Percentiles rank a stretch among this genome's conserved stretches.
Conservation (phyloP, 345 rosid genomes). For the Corchorus olitorius region DNA sequence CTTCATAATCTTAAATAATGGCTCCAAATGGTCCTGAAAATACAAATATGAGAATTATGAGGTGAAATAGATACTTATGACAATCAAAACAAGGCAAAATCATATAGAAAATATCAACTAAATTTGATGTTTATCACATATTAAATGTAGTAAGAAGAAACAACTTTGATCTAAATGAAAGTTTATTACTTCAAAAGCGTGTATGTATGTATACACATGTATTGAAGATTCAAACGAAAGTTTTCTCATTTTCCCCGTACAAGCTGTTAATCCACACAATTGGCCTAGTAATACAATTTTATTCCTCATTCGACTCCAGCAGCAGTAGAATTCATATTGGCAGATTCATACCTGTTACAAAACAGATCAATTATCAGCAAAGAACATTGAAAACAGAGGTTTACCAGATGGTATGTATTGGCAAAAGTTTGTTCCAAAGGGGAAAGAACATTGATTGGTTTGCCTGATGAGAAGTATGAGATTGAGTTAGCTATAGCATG, state of each 20-base stretch:
- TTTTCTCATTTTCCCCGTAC: conserved; percentile 29
- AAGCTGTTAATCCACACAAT: conserved; percentile 18
- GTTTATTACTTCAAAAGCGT: conserved; percentile 29
- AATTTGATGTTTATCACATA: too few species aligned
- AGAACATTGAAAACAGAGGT: background rate
- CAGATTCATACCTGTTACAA: conserved; percentile 27
- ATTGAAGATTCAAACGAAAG: conserved; percentile 24
- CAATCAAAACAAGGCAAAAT: too few species aligned
- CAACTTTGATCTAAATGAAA: conserved; percentile 12
- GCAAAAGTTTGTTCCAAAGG: background rate
- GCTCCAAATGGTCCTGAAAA: too few species aligned
- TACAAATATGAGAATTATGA: too few species aligned
- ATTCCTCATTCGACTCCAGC: background rate
- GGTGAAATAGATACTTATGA: too few species aligned
- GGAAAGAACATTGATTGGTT: background rate
- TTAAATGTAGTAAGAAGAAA: conserved; percentile 1
- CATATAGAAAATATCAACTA: too few species aligned
- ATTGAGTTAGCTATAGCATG: background rate
- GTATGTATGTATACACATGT: conserved; percentile 20
- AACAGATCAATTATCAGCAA: conserved; percentile 2
- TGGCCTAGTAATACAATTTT: conserved; percentile 16
- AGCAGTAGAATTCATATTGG: conserved; percentile 17
- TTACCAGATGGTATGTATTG: background rate
- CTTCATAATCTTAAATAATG: too few species aligned
- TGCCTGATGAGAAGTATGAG: background rate